These are phyloP conservation scores for Fusarium decemcellulare DNA, from an alignment of 2,329 filamentous ascomycete genomes.

Conservation along the genomic window DNA sequence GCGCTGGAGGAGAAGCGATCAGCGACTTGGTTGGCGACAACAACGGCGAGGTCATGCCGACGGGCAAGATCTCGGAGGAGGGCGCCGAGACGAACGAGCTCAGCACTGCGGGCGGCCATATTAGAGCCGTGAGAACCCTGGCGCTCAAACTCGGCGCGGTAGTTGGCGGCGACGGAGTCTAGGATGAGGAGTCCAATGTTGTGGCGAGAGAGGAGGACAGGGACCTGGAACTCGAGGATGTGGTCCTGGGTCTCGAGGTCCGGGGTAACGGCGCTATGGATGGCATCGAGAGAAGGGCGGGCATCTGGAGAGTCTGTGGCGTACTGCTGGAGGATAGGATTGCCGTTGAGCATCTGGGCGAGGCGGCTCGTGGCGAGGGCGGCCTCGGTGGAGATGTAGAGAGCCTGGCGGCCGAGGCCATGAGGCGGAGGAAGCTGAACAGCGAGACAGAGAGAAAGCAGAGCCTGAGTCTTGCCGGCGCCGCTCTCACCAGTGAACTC, in stretches of 20 bases:
- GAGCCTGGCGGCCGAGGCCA: constrained; percentile 79
- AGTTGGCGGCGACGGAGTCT: constrained; percentile 96
- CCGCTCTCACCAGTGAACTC: constrained; percentile 96
- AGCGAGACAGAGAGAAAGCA: constrained; percentile 86
- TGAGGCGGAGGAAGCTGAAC: constrained; percentile 83
- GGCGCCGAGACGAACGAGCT: constrained; percentile 83
- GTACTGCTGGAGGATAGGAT: constrained; percentile 70
- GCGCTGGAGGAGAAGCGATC: constrained; percentile 76
- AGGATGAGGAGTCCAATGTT: constrained; percentile 86
- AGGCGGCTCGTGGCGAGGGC: constrained; percentile 86
- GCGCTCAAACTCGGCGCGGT: constrained; percentile 88
- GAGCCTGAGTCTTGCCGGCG: constrained; percentile 94
- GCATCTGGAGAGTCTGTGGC: constrained; percentile 36
- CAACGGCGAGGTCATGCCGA: constrained; percentile 82
- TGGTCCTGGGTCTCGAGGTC: constrained; percentile 97
- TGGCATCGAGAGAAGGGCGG: constrained; percentile 77
- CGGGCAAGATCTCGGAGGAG: constrained; percentile 83
- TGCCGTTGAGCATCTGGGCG: constrained; percentile 79
- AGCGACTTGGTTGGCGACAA: constrained; percentile 95
- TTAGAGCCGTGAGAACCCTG: constrained; percentile 63
- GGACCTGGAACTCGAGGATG: constrained; percentile 92
- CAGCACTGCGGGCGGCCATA: constrained; percentile 82
- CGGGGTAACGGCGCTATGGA: constrained; percentile 86
- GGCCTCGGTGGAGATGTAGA: constrained; percentile 96
- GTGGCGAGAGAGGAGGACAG: constrained; percentile 83